Evolutionary conservation across 305 asterid species (phyloP), one percentile per base, ranked within the genome.

Genomic region (Fraxinus baroniana): DNA sequence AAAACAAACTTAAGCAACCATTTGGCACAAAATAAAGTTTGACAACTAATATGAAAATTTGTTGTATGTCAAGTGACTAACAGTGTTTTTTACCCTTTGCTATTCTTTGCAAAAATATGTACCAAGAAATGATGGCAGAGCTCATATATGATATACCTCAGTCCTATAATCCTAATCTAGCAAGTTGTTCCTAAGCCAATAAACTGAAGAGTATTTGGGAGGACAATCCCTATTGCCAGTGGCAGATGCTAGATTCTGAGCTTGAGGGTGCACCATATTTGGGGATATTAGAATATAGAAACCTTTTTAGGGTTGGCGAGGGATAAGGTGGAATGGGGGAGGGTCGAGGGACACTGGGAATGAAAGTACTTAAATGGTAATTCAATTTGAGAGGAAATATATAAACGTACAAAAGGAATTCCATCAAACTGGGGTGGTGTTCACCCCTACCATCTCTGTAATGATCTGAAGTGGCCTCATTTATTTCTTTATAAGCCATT

Each of bases 401-500:
- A 64, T 24, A 24, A 7, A 1, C 24, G 49, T 24, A 24, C 33
- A 24, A 7, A 62, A 62, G 28, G 71, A 62, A 60, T 60, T 20
- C 70, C 70, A 2, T 60, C 12, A 60, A 20, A 60, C 30, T 20
- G 44, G 30, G 70, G 70, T 60, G 70, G 13, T 62, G 30, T 8
- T 22, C 71, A 8, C 71, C 71, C 70, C 71, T 22, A 62, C 71
- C 32, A 62, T 62, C 71, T 22, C 26, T 22, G 30, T 62, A 9
- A 62, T 7, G 17, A 24, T 64, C 33, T 64, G 72, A 64, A 24
- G 72, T 64, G 4, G 2, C 72, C 72, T 20, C 72, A 24, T 64
- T 64, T 64, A 20, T 64, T 28, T 77, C 60, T 26, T 52, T 49
- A 49, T 77, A 57, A 81, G 55, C 20, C 20, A 80, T 49, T 78